These are phyloP conservation scores for Torulaspora globosa DNA, from an alignment of 1,139 yeast species.

Conservation along the genomic window DNA sequence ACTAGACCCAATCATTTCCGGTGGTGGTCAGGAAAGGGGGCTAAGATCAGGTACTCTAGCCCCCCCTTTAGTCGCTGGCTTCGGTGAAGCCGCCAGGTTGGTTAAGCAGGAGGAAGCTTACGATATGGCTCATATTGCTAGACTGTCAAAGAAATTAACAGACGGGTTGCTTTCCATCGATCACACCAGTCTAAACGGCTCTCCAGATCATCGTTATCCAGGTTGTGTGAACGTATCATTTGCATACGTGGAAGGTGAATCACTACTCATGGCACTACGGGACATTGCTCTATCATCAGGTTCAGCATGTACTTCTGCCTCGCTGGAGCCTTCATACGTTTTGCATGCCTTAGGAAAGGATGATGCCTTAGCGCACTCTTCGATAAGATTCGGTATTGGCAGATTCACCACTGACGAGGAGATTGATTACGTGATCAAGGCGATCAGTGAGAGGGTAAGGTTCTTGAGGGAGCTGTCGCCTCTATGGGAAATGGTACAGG, in stretches of 20 bases:
- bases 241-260: slow-evolving; percentile 97
- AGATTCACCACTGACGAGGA: slow-evolving; percentile 96
- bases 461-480: slow-evolving; percentile 92
- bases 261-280: slow-evolving; percentile 92
- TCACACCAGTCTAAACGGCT: slow-evolving; percentile 88
- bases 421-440: slow-evolving; percentile 85
- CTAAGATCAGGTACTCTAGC: slow-evolving; percentile 95
- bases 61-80: slow-evolving; percentile 91
- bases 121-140: slow-evolving; percentile 66
- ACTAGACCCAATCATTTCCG: slow-evolving; percentile 88
- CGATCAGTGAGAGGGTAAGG: slow-evolving; percentile 83
- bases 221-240: slow-evolving; percentile 97
- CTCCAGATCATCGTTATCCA: slow-evolving; percentile 64
- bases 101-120: slow-evolving; percentile 68
- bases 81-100: slow-evolving; percentile 94
- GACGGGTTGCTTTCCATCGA: slow-evolving; percentile 74
- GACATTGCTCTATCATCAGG: slow-evolving; percentile 96
- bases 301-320: slow-evolving; percentile 98
- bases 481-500: slow-evolving; percentile 99
- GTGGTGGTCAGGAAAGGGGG: slow-evolving; percentile 99
- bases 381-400: slow-evolving; percentile 95
- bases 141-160: slow-evolving; percentile 67
- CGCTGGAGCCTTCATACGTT: slow-evolving; percentile 95
- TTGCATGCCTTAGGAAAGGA: slow-evolving; percentile 96
- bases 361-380: slow-evolving; percentile 96